Percentiles rank a stretch among this genome's conserved stretches.
phyloP scores from a whole-genome alignment of 2,329 filamentous ascomycete genomes.

The Aspergillus sergii region DNA sequence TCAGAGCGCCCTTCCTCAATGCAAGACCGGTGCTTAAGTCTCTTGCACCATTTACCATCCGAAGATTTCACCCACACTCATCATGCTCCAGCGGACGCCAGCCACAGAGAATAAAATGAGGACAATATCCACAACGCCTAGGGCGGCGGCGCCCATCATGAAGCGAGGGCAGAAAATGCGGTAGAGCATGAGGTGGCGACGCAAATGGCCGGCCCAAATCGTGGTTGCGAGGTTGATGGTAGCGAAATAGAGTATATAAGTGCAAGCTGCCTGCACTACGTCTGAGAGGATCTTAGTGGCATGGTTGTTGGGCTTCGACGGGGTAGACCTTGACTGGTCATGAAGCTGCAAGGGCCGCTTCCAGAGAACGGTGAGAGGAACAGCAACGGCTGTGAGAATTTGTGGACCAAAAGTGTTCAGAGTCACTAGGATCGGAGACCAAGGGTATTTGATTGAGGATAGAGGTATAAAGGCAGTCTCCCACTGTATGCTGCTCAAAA shows the following conservation, averaged over 20 bases:
- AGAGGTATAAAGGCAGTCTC: slow-evolving; percentile 91
- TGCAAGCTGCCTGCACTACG: slow-evolving; percentile 70
- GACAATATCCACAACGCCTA: slow-evolving; percentile 78
- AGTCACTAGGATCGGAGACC: slow-evolving; percentile 77
- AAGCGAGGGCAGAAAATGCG: slow-evolving; percentile 90
- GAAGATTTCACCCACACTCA: slow-evolving; percentile 85
- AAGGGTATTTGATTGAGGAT: slow-evolving; percentile 81
- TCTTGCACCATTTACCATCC: slow-evolving; percentile 60
- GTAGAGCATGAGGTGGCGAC: slow-evolving; percentile 94
- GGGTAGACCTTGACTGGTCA: slow-evolving; percentile 39
- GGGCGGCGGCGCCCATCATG: slow-evolving; percentile 73
- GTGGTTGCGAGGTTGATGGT: slow-evolving; percentile 84
- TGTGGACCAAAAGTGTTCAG: slow-evolving; percentile 90
- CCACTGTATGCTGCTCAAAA: slow-evolving; percentile 88
- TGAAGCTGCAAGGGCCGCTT: slow-evolving; percentile 77
- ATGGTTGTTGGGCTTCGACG: slow-evolving; percentile 27
- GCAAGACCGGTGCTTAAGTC: neutral
- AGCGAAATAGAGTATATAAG: slow-evolving; percentile 80
- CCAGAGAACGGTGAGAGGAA: slow-evolving; percentile 85
- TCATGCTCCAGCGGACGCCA: slow-evolving; percentile 73
- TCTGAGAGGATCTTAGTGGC: slow-evolving; percentile 61
- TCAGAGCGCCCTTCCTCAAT: neutral
- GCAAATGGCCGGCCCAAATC: slow-evolving; percentile 83
- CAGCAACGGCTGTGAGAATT: slow-evolving; percentile 75
- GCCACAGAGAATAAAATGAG: slow-evolving; percentile 70